Conservation (phyloP, 2,329 filamentous ascomycete species). For the Colletotrichum australisinense region DNA sequence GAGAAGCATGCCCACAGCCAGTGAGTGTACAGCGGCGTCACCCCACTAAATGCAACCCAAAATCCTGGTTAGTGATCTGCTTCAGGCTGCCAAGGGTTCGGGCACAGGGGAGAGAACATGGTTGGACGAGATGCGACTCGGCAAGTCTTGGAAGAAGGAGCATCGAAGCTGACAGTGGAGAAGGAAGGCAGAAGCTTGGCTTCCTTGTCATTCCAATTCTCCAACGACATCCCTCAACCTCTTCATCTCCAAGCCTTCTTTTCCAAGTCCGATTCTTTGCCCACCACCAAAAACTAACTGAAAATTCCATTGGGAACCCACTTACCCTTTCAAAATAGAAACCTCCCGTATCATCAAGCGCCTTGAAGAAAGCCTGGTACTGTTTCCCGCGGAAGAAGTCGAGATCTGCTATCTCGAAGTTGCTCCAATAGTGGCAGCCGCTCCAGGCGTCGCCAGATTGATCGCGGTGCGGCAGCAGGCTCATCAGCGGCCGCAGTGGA, state of each 20-base stretch:
- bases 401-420: constrained; percentile 60
- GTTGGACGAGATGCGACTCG: neutral
- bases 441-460: constrained; percentile 54
- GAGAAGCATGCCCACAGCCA: constrained; percentile 55
- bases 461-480: constrained; percentile 51
- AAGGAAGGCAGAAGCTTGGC: neutral
- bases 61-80: constrained; percentile 14
- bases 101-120: neutral
- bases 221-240: neutral
- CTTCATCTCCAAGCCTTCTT: neutral
- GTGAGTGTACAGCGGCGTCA: constrained; percentile 56
- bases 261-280: neutral
- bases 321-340: neutral
- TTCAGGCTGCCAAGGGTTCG: neutral
- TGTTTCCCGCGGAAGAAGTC: constrained; percentile 54
- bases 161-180: neutral
- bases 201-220: neutral
- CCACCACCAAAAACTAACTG: neutral
- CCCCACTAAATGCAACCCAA: constrained; percentile 48
- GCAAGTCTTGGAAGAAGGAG: neutral
- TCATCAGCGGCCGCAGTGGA: constrained; percentile 51
- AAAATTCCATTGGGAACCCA: neutral
- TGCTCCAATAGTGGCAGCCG: constrained; percentile 60
- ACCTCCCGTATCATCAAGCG: constrained; percentile 44
- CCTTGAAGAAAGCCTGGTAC: constrained; percentile 55